These are phyloP conservation scores for Flaveria trinervia DNA, from an alignment of 129 eudicot species.

Conservation along the genomic window DNA sequence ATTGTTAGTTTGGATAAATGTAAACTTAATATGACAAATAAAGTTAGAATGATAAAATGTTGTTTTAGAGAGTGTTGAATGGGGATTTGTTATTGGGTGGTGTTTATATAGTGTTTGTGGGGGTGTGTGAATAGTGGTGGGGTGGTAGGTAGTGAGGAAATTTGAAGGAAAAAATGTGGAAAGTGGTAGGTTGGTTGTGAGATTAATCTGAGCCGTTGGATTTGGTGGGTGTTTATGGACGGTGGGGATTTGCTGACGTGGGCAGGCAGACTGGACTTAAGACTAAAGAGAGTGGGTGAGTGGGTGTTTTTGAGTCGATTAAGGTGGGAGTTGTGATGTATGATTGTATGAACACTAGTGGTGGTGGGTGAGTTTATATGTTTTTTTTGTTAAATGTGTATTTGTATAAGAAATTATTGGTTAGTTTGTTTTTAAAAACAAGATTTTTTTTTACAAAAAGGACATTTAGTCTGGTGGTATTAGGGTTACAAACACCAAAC, in stretches of 20 bases:
- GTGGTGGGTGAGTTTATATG: neutral
- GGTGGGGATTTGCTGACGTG: constrained; percentile 9
- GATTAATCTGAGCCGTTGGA: neutral
- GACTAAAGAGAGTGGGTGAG: no score
- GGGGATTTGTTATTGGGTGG: neutral
- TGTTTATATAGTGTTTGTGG: neutral
- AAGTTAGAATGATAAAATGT: neutral
- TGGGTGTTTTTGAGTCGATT: no score
- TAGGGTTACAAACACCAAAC: no score
- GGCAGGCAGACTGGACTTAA: neutral
- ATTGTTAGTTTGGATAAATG: neutral
- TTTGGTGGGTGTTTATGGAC: neutral
- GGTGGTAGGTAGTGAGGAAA: neutral
- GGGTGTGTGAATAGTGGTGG: neutral
- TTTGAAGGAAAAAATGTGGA: neutral
- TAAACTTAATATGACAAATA: neutral
- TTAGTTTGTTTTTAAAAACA: no score
- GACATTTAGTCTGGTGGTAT: no score
- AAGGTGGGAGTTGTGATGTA: no score
- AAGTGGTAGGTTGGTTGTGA: neutral
- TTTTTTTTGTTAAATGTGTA: no score
- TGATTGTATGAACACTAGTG: neutral
- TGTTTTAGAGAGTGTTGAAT: neutral
- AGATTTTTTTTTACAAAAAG: no score
- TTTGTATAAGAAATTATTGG: no score